Evolutionary conservation across 305 asterid genomes (phyloP), one percentile per base, ranked within the genome.

Genomic region (Fraxinus albicans): DNA sequence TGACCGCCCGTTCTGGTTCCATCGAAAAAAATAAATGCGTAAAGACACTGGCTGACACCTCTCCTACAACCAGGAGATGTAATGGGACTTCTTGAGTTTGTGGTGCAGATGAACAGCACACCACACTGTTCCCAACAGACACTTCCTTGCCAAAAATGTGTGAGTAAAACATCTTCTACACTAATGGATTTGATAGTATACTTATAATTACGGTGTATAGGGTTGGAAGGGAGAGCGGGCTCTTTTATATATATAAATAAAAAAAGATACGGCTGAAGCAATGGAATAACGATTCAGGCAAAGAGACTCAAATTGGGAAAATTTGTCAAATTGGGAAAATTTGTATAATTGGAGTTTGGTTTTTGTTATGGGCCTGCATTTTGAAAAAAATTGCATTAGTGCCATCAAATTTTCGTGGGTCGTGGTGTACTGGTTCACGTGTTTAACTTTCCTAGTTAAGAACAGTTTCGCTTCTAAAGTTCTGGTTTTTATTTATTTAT

Each of bases 41-140:
- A 33, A 33, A 33, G 4, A 33, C 5, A n/a, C n/a, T n/a, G n/a
- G n/a, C n/a, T 33, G 35, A 33, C 4, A n/a, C n/a, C n/a, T n/a
- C n/a, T n/a, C n/a, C n/a, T n/a, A n/a, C n/a, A n/a, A n/a, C n/a
- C n/a, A n/a, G 77, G 90, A 60, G 65, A 90, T 83, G 76, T 92
- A 94, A 34, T 95, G 96, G 80, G 94, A 84, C 83, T 94, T 95
- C 80, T 84, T 89, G 87, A 95, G 95, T 55, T 78, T 92, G 86
- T 93, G 93, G 84, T 95, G 98, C 79, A 95, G 84, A 84, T 95
- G 99, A 21, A 98, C 99, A 4, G 98, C 97, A 77, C 94, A 92
- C 98, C 97, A 95, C 81, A 93, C 98, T 12, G 95, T 95, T 35
- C 97, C 99, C 77, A 95, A 78, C 29, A 96, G 97, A 53, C 97